Conservation (phyloP, 2,329 filamentous ascomycete genomes). For the Sclerotinia trifoliorum region DNA sequence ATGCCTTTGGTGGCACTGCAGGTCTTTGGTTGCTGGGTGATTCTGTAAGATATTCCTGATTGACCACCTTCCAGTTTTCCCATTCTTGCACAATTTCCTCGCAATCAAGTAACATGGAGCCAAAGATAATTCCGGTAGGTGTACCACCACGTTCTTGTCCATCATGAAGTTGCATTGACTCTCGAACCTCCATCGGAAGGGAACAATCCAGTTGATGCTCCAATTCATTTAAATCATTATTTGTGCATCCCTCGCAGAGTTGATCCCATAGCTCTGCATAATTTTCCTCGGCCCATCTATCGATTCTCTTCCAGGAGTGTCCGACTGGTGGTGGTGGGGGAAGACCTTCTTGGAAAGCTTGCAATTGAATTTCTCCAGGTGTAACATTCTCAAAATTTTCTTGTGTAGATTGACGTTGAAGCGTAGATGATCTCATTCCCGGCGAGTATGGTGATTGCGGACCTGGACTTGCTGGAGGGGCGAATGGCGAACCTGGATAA, state of each 20-base stretch:
- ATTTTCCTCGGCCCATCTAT: slow-evolving; percentile 89
- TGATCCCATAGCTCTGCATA: slow-evolving; percentile 95
- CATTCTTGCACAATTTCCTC: slow-evolving; percentile 98
- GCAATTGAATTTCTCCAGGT: slow-evolving; percentile 90
- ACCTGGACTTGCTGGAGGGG: slow-evolving; percentile 52
- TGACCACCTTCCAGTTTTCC: slow-evolving; percentile 93
- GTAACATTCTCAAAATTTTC: slow-evolving; percentile 69
- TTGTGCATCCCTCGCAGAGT: slow-evolving; percentile 84
- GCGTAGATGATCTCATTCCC: slow-evolving; percentile 78
- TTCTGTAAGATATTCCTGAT: slow-evolving; percentile 72
- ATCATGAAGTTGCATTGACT: slow-evolving; percentile 87
- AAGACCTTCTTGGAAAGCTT: slow-evolving; percentile 87
- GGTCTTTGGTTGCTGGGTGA: slow-evolving; percentile 57
- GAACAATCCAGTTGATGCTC: slow-evolving; percentile 96
- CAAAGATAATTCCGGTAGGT: slow-evolving; percentile 90
- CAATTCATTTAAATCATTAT: slow-evolving; percentile 93
- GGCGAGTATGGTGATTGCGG: slow-evolving; percentile 77
- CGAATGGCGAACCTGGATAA: slow-evolving; percentile 47
- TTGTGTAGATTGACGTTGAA: slow-evolving; percentile 59
- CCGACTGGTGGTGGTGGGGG: slow-evolving; percentile 83
- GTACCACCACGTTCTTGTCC: slow-evolving; percentile 93
- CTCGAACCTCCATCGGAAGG: slow-evolving; percentile 86
- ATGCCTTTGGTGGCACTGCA: slow-evolving; percentile 67
- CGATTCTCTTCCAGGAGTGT: slow-evolving; percentile 94
- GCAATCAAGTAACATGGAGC: slow-evolving; percentile 93